Evolutionary conservation across 805 yeast species (phyloP).

Genomic region (Zygosaccharomyces kombuchaensis): DNA sequence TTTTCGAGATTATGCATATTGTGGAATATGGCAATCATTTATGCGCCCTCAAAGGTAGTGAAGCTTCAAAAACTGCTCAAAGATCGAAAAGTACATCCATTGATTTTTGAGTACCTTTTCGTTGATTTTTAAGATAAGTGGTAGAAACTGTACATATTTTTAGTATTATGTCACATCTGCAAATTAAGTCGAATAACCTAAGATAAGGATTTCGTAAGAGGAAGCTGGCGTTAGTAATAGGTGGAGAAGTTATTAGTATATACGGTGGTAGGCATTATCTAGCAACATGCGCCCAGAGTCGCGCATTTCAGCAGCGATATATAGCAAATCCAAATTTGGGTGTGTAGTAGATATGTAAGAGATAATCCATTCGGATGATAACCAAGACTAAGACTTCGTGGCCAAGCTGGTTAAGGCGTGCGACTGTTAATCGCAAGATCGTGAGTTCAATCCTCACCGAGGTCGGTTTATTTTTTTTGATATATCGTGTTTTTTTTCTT

Average conservation of each 20-base stretch:
- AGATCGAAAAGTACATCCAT: slow-evolving; percentile 16
- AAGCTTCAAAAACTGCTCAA: slow-evolving; percentile 8
- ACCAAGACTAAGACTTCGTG: slow-evolving; percentile 38
- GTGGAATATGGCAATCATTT: slow-evolving; percentile 5
- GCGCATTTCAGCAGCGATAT: no score
- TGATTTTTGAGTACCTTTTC: slow-evolving; percentile 10
- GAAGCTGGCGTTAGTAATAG: no score
- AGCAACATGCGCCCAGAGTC: no score
- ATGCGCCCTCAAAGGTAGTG: slow-evolving; percentile 3
- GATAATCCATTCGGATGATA: no score
- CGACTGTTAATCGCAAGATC: slow-evolving; percentile 58
- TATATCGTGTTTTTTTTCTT: slow-evolving; percentile 14
- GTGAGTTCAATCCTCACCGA: slow-evolving; percentile 53
- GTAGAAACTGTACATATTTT: background rate
- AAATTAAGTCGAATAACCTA: no score
- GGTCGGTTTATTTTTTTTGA: slow-evolving; percentile 34
- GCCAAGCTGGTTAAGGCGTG: slow-evolving; percentile 56
- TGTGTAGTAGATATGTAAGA: no score
- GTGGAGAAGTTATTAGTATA: no score
- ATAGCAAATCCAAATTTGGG: no score
- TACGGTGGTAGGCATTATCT: no score
- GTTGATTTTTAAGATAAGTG: background rate
- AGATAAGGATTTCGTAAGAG: no score
- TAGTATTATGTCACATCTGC: background rate
- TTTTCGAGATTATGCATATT: slow-evolving; percentile 22